Evolutionary conservation across 2,329 filamentous ascomycete genomes (phyloP), one percentile per base, ranked within the genome.

Genomic region (Karstenula rhodostoma): DNA sequence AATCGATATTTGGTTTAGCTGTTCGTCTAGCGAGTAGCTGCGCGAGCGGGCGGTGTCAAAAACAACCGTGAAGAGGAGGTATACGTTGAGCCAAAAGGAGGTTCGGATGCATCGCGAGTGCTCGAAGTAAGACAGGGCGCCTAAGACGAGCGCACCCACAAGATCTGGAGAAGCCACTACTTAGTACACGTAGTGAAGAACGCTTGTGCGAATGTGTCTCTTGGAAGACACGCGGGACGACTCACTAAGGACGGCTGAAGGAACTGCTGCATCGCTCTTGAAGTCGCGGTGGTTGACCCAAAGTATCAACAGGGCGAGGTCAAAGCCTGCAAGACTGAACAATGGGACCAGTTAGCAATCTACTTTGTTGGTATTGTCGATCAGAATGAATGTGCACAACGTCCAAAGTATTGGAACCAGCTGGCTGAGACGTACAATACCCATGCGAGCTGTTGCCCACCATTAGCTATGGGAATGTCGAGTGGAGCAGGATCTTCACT

Each of bases 51-150:
- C 79, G n/a, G 74, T 72, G 63, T 84, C 82, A 49, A 85, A 80
- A 9, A 83, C 52, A 10, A 81, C 62, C 2, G 81, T 80, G 63
- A 81, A 64, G 22, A 81, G 71, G 1, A 85, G 79, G 64, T 83
- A 86, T 33, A 78, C 51, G 53, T 80, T 80, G 46, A 85, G 70
- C n/a, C 84, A 61, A 35, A 80, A 77, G 0, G 83, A 85, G 1
- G 84, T 83, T 19, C 76, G 73, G 44, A 81, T 71, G 5, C 79
- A 79, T 33, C 78, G 78, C 19, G 73, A 66, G 64, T 85, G 84
- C 64, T 85, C 82, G 29, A 80, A 69, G 66, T 79, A 81, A 1
- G 83, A 84, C 33, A 83, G 71, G 13, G 78, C 55, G 47, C 70
- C 66, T 13, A 84, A 70, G 10, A 71, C 27, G 3, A 74, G 22